A percentile compares a stretch with the other conserved stretches of the same genome.
phyloP scores from a whole-genome alignment of 2,329 filamentous ascomycete species.

The Aureobasidium sp. region DNA sequence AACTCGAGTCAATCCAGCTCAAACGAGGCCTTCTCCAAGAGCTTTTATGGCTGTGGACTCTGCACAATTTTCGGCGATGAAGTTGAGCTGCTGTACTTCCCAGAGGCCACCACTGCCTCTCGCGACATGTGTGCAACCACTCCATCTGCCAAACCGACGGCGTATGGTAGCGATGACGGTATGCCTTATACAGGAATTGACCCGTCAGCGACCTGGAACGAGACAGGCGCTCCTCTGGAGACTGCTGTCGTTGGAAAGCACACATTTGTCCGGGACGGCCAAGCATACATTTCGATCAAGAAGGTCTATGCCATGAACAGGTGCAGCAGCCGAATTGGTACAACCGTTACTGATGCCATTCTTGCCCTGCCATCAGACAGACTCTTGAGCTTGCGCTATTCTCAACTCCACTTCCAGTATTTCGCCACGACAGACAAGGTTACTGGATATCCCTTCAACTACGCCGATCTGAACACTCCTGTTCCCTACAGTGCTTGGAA shows the following conservation, averaged over 20 bases:
- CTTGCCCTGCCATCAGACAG: conserved; percentile 26
- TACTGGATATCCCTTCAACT: conserved; percentile 26
- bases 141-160: conserved; percentile 22
- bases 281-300: conserved; percentile 26
- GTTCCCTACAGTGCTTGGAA: conserved; percentile 27
- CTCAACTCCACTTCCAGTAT: conserved; percentile 24
- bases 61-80: conserved; percentile 28
- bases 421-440: conserved; percentile 20
- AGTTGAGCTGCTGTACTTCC: conserved; percentile 27
- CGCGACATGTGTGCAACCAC: conserved; percentile 27
- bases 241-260: conserved; percentile 21
- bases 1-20: conserved; percentile 19
- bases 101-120: conserved; percentile 21
- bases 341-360: conserved; percentile 21
- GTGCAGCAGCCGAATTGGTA: conserved; percentile 21
- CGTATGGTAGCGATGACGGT: conserved; percentile 21
- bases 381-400: conserved; percentile 26
- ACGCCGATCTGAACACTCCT: conserved; percentile 26
- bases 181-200: conserved; percentile 23
- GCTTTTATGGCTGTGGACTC: conserved; percentile 24
- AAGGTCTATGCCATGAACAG: conserved; percentile 24
- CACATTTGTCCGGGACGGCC: conserved; percentile 23
- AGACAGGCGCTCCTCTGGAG: not conserved
- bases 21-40: conserved; percentile 15
- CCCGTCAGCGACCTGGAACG: conserved; percentile 18